Conservation (phyloP, 306 rosid genomes). For the Adenanthera pavonina region DNA sequence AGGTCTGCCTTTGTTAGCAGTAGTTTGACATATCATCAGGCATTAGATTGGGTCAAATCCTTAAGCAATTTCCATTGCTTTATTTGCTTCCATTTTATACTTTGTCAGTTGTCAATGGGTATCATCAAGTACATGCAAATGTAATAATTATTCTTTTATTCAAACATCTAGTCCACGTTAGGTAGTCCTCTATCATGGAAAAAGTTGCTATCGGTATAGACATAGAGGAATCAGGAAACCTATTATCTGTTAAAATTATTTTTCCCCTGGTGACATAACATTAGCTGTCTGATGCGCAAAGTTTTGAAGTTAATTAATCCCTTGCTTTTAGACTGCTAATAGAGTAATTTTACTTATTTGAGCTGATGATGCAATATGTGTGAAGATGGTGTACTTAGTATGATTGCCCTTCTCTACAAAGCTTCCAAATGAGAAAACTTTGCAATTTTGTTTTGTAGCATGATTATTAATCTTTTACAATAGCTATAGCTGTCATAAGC, state of each 20-base stretch:
- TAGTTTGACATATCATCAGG: neutral
- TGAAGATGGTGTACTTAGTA: neutral
- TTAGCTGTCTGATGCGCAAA: neutral
- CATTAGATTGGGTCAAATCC: constrained; percentile 1
- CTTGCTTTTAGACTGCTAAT: neutral
- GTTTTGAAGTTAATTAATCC: neutral
- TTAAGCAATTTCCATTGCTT: neutral
- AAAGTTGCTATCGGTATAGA: neutral
- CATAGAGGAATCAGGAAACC: neutral
- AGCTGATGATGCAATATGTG: neutral
- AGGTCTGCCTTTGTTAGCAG: constrained; percentile 12
- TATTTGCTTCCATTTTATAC: constrained; percentile 13
- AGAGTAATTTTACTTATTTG: no score
- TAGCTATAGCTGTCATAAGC: neutral
- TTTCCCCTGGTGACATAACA: neutral
- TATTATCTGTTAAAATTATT: neutral
- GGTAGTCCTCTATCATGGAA: neutral
- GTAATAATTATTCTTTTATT: neutral
- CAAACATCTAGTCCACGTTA: neutral
- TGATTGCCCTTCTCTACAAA: no score
- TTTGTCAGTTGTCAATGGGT: constrained; percentile 1
- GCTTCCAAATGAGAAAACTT: neutral
- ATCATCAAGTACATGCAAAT: neutral
- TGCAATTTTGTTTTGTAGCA: neutral
- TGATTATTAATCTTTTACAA: neutral